A percentile compares a stretch with the other conserved stretches of the same genome.
These are phyloP conservation scores for Penicillium sp. DNA, from an alignment of 2,329 filamentous ascomycete species.

Conservation along the genomic window DNA sequence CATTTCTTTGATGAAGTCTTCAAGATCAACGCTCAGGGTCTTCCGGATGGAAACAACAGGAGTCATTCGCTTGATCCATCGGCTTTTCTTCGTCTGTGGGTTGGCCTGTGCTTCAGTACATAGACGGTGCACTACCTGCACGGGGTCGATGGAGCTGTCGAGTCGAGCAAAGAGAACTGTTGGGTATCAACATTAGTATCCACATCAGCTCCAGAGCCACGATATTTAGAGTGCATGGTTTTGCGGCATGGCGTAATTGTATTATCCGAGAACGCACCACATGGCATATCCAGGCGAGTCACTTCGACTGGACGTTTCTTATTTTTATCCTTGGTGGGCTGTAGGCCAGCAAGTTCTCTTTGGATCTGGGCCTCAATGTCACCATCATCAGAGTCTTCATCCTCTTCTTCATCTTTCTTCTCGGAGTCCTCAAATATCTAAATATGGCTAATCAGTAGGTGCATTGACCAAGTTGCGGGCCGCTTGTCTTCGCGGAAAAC, in stretches of 20 bases:
- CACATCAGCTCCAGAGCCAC: slow-evolving; percentile 3
- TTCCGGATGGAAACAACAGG: slow-evolving; percentile 63
- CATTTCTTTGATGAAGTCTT: slow-evolving; percentile 60
- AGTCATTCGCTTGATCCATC: slow-evolving; percentile 64
- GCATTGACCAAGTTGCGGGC: slow-evolving; percentile 1
- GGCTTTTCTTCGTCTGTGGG: slow-evolving; percentile 57
- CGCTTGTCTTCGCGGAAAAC: background rate
- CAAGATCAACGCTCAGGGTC: slow-evolving; percentile 61
- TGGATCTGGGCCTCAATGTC: slow-evolving; percentile 66
- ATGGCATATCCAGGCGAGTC: slow-evolving; percentile 59
- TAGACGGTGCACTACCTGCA: slow-evolving; percentile 62
- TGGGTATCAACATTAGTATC: slow-evolving; percentile 23
- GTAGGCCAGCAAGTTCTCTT: slow-evolving; percentile 60
- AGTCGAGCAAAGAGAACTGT: slow-evolving; percentile 64
- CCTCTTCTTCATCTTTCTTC: slow-evolving; percentile 21
- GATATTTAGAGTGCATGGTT: background rate
- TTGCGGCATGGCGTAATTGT: background rate
- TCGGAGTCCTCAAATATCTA: slow-evolving; percentile 18
- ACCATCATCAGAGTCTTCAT: slow-evolving; percentile 43
- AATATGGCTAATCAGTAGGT: background rate
- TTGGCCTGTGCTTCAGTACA: slow-evolving; percentile 60
- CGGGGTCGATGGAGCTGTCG: slow-evolving; percentile 61
- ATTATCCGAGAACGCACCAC: slow-evolving; percentile 32
- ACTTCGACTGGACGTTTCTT: slow-evolving; percentile 55
- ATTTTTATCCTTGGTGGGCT: slow-evolving; percentile 49